These are phyloP conservation scores for Russula vinacea DNA, from an alignment of 768 basidiomycete species.

Conservation along the genomic window DNA sequence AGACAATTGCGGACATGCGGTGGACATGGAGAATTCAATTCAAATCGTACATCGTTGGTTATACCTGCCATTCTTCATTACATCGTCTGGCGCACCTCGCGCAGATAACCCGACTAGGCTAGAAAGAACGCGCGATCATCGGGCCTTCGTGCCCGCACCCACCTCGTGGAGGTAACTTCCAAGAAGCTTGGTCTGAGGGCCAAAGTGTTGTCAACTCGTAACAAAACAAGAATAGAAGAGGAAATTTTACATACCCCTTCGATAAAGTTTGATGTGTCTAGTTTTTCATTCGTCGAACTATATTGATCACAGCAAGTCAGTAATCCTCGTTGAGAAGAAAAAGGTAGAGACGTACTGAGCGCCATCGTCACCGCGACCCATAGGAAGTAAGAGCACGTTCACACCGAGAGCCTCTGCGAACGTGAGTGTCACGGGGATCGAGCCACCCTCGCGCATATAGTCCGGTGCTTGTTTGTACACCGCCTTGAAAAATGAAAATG, in stretches of 20 bases:
- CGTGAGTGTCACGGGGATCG: constrained; percentile 89
- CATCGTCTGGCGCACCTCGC: background rate
- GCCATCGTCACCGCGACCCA: constrained; percentile 93
- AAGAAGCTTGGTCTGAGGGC: constrained; percentile 18
- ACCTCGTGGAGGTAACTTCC: constrained; percentile 24
- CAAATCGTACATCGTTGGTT: constrained; percentile 3
- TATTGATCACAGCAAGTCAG: background rate
- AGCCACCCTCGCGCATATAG: constrained; percentile 87
- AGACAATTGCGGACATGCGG: background rate
- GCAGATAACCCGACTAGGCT: background rate
- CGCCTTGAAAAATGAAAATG: constrained; percentile 31
- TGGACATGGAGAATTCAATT: background rate
- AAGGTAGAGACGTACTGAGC: constrained; percentile 61
- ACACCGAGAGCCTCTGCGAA: constrained; percentile 86
- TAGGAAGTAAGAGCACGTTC: constrained; percentile 86
- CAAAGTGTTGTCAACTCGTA: background rate
- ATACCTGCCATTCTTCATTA: background rate
- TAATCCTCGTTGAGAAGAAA: background rate
- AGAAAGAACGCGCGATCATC: background rate
- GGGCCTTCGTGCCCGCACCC: constrained; percentile 1
- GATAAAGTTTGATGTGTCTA: constrained; percentile 87
- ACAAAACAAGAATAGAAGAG: background rate
- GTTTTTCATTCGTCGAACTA: constrained; percentile 92
- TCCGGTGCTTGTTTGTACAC: constrained; percentile 77
- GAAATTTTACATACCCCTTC: constrained; percentile 55